A percentile compares a stretch with the other conserved stretches of the same genome.
These are phyloP conservation scores for Hyphopichia pseudoburtonii DNA, from an alignment of 1,139 yeast species.

Conservation along the genomic window DNA sequence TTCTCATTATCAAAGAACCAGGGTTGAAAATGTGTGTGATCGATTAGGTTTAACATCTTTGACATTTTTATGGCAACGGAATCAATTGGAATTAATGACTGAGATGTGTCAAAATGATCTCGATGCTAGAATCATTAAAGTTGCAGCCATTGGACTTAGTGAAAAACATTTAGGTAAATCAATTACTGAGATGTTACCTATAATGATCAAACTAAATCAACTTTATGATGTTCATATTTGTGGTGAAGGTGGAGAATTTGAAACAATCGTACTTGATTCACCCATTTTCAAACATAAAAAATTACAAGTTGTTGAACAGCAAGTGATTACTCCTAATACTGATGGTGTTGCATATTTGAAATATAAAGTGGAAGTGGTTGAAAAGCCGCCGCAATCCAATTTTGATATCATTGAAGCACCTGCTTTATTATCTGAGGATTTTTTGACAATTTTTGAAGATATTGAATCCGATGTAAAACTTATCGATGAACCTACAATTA, in stretches of 20 bases:
- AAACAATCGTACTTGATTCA: constrained; percentile 85
- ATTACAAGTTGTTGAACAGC: constrained; percentile 44
- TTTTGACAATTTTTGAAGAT: constrained; percentile 24
- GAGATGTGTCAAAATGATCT: constrained; percentile 75
- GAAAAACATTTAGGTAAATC: constrained; percentile 66
- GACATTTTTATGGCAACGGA: constrained; percentile 86
- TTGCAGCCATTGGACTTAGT: constrained; percentile 85
- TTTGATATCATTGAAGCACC: constrained; percentile 35
- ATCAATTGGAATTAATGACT: constrained; percentile 72
- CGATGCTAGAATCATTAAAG: constrained; percentile 87
- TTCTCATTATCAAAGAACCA: constrained; percentile 87
- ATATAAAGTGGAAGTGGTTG: constrained; percentile 39
- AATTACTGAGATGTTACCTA: constrained; percentile 61
- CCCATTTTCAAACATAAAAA: constrained; percentile 65
- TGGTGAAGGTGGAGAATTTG: constrained; percentile 99
- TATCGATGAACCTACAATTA: not conserved
- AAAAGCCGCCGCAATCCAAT: constrained; percentile 30
- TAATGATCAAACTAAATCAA: constrained; percentile 55
- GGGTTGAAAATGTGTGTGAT: constrained; percentile 88
- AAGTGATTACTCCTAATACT: constrained; percentile 47
- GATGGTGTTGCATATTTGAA: constrained; percentile 62
- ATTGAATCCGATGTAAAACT: constrained; percentile 16
- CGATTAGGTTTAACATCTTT: constrained; percentile 67
- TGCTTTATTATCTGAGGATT: constrained; percentile 48
- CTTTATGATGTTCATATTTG: constrained; percentile 86